These are phyloP conservation scores for Boletus subcaerulescens DNA, from an alignment of 768 basidiomycete species.

Conservation along the genomic window DNA sequence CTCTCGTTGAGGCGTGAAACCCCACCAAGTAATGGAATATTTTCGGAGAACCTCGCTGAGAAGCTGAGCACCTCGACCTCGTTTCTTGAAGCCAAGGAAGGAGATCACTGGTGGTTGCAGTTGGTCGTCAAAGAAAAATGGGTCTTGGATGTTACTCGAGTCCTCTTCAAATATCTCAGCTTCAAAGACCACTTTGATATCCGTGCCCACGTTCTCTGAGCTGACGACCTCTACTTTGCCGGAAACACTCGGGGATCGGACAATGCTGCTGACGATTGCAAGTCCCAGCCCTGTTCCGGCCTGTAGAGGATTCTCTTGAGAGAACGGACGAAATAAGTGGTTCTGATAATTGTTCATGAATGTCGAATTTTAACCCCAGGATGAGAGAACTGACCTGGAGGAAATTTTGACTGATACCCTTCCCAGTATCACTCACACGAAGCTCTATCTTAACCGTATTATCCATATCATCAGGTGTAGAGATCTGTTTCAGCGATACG, in stretches of 20 bases:
- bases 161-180: constrained; percentile 56
- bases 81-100: constrained; percentile 66
- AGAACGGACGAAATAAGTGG: constrained; percentile 95
- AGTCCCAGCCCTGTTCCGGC: constrained; percentile 92
- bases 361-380: background rate
- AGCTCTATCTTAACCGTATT: constrained; percentile 76
- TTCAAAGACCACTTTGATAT: constrained; percentile 82
- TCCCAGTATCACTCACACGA: constrained; percentile 85
- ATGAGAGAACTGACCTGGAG: constrained; percentile 55
- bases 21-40: constrained; percentile 80
- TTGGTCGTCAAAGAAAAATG: constrained; percentile 43
- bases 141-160: constrained; percentile 41
- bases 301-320: constrained; percentile 92
- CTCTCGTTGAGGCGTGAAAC: constrained; percentile 48
- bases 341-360: constrained; percentile 46
- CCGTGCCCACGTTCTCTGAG: constrained; percentile 85
- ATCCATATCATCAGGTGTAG: constrained; percentile 49
- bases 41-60: constrained; percentile 56
- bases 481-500: constrained; percentile 73
- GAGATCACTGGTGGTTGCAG: constrained; percentile 52
- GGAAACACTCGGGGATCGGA: constrained; percentile 78
- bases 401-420: constrained; percentile 94
- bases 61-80: constrained; percentile 65
- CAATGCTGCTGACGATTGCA: constrained; percentile 92
- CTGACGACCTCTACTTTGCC: constrained; percentile 96